Conservation (phyloP, 177 flowering plant species). For the Vitis hybrid region DNA sequence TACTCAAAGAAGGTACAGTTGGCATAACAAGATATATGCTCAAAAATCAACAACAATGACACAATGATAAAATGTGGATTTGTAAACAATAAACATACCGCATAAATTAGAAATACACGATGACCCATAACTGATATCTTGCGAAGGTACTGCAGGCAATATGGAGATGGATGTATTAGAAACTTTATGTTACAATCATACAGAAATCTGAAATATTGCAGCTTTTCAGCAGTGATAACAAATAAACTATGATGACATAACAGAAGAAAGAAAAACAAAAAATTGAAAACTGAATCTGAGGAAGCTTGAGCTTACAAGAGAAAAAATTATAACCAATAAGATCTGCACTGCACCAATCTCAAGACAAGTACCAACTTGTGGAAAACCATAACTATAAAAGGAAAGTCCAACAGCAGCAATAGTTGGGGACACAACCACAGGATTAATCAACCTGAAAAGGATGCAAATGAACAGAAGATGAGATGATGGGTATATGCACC, state of each 20-base stretch:
- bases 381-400: slow-evolving; percentile 93
- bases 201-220: too few relatives aligned
- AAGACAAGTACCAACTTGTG: slow-evolving; percentile 83
- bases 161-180: slow-evolving; percentile 10
- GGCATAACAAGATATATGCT: neutral
- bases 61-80: neutral
- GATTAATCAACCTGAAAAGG: slow-evolving; percentile 80
- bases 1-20: neutral
- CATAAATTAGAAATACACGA: slow-evolving; percentile 88
- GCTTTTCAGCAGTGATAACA: too few relatives aligned
- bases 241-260: neutral
- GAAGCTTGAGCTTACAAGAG: slow-evolving; percentile 68
- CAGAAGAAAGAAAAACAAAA: slow-evolving; percentile 1
- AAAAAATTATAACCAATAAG: slow-evolving; percentile 72
- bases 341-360: slow-evolving; percentile 95
- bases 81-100: slow-evolving; percentile 48
- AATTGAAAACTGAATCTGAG: neutral
- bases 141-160: slow-evolving; percentile 85
- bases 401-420: slow-evolving; percentile 98
- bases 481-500: neutral
- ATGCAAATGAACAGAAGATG: slow-evolving; percentile 12
- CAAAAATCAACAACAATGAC: neutral
- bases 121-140: slow-evolving; percentile 90
- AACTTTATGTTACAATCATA: neutral
- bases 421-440: slow-evolving; percentile 97